Conservation (phyloP, 495 filamentous ascomycete genomes). For the Penicillium verhagenii region DNA sequence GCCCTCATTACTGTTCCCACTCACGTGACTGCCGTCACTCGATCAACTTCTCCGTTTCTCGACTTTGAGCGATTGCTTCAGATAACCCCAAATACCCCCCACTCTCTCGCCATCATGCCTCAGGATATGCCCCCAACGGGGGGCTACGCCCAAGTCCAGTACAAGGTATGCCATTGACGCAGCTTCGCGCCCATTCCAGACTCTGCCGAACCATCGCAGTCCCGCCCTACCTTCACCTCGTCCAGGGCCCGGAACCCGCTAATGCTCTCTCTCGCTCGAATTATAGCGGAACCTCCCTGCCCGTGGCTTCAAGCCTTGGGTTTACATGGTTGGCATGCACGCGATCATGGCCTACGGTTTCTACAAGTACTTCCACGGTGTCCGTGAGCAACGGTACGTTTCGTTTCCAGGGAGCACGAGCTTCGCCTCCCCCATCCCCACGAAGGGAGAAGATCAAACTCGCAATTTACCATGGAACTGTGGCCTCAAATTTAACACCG, state of each 20-base stretch:
- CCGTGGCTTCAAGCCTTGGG: constrained; percentile 80
- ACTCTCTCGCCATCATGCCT: constrained; percentile 45
- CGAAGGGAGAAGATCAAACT: constrained; percentile 9
- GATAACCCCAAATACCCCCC: constrained; percentile 15
- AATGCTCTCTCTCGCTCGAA: constrained; percentile 10
- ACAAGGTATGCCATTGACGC: constrained; percentile 66
- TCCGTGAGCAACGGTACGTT: constrained; percentile 83
- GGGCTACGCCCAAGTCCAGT: constrained; percentile 94
- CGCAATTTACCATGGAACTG: background rate
- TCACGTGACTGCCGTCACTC: constrained; percentile 36
- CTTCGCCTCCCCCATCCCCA: constrained; percentile 8
- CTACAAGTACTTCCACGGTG: constrained; percentile 74
- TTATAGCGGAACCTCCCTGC: constrained; percentile 84
- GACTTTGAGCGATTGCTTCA: constrained; percentile 3
- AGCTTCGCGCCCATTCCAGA: constrained; percentile 3
- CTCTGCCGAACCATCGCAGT: constrained; percentile 3
- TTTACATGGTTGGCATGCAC: constrained; percentile 72
- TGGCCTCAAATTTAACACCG: background rate
- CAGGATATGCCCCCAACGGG: constrained; percentile 91
- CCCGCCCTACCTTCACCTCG: constrained; percentile 10
- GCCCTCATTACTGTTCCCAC: constrained; percentile 32
- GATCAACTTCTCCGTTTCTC: constrained; percentile 40
- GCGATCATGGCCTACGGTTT: constrained; percentile 83
- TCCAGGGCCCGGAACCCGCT: background rate
- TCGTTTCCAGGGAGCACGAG: constrained; percentile 1